phyloP scores from a whole-genome alignment of 2,329 filamentous ascomycete genomes.

The Exserohilum rostratum region DNA sequence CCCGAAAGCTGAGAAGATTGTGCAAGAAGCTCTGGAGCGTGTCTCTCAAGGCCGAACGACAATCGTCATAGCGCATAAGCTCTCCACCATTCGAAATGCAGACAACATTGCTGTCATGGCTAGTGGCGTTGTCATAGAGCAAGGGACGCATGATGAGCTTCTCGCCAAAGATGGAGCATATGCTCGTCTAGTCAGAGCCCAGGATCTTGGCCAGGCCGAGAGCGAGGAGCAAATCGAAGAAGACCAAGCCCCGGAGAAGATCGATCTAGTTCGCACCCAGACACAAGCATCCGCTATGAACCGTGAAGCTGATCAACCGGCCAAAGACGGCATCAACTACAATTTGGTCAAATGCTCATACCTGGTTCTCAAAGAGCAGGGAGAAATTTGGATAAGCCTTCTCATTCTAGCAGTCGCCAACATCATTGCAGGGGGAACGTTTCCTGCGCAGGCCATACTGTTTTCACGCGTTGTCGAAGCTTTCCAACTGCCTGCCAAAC shows the following conservation, averaged over 20 bases:
- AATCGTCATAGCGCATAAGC: conserved; percentile 91
- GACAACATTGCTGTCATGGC: conserved; percentile 96
- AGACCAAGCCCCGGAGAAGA: conserved; percentile 21
- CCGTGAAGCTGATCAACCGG: conserved; percentile 25
- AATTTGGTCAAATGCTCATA: conserved; percentile 35
- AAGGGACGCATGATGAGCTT: conserved; percentile 83
- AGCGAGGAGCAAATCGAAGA: conserved; percentile 25
- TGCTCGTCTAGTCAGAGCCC: conserved; percentile 65
- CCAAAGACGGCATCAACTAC: conserved; percentile 37
- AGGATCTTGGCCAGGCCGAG: conserved; percentile 51
- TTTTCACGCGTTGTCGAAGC: conserved; percentile 58
- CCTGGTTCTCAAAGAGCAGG: conserved; percentile 40
- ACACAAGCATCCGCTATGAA: conserved; percentile 34
- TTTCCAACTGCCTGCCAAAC: conserved; percentile 52
- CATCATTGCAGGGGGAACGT: conserved; percentile 50
- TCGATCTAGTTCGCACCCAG: conserved; percentile 34
- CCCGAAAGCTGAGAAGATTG: conserved; percentile 91
- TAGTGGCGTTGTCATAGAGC: conserved; percentile 80
- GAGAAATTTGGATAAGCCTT: conserved; percentile 48
- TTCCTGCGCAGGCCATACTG: conserved; percentile 57
- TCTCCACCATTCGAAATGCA: conserved; percentile 90
- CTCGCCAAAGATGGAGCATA: conserved; percentile 78
- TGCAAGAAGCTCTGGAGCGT: conserved; percentile 87
- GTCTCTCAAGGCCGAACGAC: conserved; percentile 87
- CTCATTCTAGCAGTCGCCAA: conserved; percentile 37